These are phyloP conservation scores for Saccharum officinarum DNA, from an alignment of 176 grass and related monocot species.

Conservation along the genomic window DNA sequence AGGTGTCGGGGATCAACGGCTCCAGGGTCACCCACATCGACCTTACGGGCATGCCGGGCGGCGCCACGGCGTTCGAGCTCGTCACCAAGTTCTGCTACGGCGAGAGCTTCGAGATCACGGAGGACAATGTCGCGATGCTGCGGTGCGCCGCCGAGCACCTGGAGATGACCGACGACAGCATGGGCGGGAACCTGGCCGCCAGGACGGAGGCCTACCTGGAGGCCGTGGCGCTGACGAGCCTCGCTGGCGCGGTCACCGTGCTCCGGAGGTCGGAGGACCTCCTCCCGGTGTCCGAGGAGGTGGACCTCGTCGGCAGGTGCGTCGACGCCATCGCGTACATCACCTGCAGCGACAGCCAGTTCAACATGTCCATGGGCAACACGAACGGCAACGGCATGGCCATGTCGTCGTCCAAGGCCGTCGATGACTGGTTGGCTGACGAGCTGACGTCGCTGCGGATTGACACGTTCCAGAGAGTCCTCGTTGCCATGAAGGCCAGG, in stretches of 20 bases:
- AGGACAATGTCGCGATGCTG: conserved; percentile 71
- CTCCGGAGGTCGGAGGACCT: conserved; percentile 68
- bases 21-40: conserved; percentile 42
- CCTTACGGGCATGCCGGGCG: conserved; percentile 66
- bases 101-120: conserved; percentile 64
- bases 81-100: conserved; percentile 80
- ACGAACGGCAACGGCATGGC: background rate
- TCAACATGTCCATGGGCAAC: conserved; percentile 18
- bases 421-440: conserved; percentile 80
- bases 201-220: conserved; percentile 64
- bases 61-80: conserved; percentile 68
- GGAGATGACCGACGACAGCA: conserved; percentile 77
- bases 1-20: conserved; percentile 34
- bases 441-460: conserved; percentile 73
- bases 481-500: conserved; percentile 77
- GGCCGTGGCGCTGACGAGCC: conserved; percentile 61
- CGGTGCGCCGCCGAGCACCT: conserved; percentile 81
- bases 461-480: conserved; percentile 76
- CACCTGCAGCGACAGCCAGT: conserved; percentile 40
- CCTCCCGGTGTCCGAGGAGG: conserved; percentile 70
- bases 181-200: conserved; percentile 48
- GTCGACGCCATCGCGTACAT: conserved; percentile 72
- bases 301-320: conserved; percentile 60
- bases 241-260: conserved; percentile 67
- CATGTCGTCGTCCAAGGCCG: conserved; percentile 30